Percentiles rank a stretch among this genome's conserved stretches.
These are phyloP conservation scores for Echites panduratus DNA, from an alignment of 257 asterid genomes.

Conservation along the genomic window DNA sequence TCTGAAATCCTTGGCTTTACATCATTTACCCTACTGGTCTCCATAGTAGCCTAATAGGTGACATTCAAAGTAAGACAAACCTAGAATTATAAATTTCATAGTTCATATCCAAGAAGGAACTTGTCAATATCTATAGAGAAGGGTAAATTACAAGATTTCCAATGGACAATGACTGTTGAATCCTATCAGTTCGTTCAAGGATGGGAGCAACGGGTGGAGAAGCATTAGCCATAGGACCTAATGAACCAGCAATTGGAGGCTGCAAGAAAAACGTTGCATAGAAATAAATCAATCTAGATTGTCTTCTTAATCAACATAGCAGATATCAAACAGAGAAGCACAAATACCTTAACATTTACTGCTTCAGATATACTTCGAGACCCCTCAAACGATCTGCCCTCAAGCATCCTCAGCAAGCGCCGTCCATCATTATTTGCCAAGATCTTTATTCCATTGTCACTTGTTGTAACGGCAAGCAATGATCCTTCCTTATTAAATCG, in stretches of 20 bases:
- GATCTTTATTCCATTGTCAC: constrained; percentile 86
- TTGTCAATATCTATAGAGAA: neutral
- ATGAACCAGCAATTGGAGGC: constrained; percentile 66
- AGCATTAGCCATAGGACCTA: constrained; percentile 62
- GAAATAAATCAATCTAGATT: neutral
- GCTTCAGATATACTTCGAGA: constrained; percentile 70
- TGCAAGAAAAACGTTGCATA: constrained; percentile 24
- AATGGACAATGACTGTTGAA: constrained; percentile 78
- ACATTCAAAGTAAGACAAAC: neutral
- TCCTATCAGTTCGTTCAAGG: constrained; percentile 69
- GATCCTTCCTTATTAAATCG: constrained; percentile 91
- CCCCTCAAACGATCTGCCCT: constrained; percentile 79
- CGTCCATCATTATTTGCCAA: constrained; percentile 83
- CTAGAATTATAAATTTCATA: neutral
- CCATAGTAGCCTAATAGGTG: constrained; percentile 63
- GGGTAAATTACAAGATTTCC: constrained; percentile 53
- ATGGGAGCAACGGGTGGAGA: constrained; percentile 57
- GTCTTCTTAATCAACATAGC: neutral
- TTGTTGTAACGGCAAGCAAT: constrained; percentile 80
- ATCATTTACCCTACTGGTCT: constrained; percentile 70
- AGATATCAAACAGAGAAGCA: constrained; percentile 4
- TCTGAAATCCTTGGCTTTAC: constrained; percentile 86
- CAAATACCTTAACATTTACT: constrained; percentile 56
- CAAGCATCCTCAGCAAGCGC: constrained; percentile 84
- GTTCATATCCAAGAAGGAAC: neutral